These are phyloP conservation scores for Sphaerulina populicola DNA, from an alignment of 2,329 filamentous ascomycete species.

Conservation along the genomic window DNA sequence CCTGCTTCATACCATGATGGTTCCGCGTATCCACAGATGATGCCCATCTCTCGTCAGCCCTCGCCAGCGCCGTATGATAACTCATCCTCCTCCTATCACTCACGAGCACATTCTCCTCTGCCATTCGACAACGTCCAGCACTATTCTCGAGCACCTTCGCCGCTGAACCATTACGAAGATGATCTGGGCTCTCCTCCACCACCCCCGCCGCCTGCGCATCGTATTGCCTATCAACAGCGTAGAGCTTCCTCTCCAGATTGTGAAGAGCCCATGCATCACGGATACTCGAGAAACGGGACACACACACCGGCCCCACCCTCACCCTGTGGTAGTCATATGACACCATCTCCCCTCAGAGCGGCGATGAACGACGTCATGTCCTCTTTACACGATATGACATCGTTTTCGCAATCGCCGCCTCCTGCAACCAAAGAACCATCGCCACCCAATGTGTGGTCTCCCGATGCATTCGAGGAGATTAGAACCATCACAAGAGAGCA, in stretches of 20 bases:
- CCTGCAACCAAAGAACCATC: constrained; percentile 47
- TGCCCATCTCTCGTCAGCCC: constrained; percentile 23
- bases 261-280: constrained; percentile 25
- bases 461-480: constrained; percentile 67
- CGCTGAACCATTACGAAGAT: constrained; percentile 25
- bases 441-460: constrained; percentile 72
- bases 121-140: constrained; percentile 22
- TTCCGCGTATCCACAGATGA: constrained; percentile 29
- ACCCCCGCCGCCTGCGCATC: constrained; percentile 74
- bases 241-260: constrained; percentile 43
- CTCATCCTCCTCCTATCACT: constrained; percentile 13
- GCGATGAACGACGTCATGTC: constrained; percentile 99
- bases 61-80: constrained; percentile 28
- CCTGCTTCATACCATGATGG: constrained; percentile 32
- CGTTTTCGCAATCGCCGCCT: constrained; percentile 45
- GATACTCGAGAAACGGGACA: constrained; percentile 45
- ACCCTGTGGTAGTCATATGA: constrained; percentile 50
- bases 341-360: constrained; percentile 82
- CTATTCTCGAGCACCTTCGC: constrained; percentile 15
- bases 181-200: constrained; percentile 61
- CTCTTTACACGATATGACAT: constrained; percentile 77
- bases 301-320: constrained; percentile 62
- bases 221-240: constrained; percentile 46
- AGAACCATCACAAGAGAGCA: constrained; percentile 51
- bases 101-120: constrained; percentile 18